Conservation (phyloP, 2,329 filamentous ascomycete genomes). For the Monosporascus sp. region DNA sequence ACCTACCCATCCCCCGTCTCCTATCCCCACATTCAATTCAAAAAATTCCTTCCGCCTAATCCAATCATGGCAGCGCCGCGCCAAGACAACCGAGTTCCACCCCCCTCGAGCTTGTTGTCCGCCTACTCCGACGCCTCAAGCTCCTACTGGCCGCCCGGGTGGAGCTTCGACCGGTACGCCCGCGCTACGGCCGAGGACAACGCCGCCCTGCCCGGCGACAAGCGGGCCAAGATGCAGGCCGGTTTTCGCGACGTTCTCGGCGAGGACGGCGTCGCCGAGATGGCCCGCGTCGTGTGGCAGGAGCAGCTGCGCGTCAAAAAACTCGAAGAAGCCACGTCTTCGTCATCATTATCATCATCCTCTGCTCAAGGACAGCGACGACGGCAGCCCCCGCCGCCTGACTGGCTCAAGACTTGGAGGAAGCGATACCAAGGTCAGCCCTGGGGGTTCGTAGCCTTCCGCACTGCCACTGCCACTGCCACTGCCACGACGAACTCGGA, state of each 20-base stretch:
- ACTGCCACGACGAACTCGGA: constrained; percentile 2
- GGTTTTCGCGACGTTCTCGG: constrained; percentile 11
- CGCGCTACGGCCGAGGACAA: constrained; percentile 5
- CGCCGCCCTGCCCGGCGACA: constrained; percentile 4
- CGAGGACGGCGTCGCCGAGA: constrained; percentile 5
- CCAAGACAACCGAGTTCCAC: too few relatives aligned
- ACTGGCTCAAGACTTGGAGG: too few relatives aligned
- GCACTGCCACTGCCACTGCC: too few relatives aligned
- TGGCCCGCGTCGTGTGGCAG: constrained; percentile 6
- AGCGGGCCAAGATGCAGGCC: constrained; percentile 11
- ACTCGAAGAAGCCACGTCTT: neutral
- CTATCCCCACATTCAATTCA: too few relatives aligned
- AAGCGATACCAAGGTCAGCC: too few relatives aligned
- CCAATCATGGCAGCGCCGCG: too few relatives aligned
- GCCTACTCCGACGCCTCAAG: constrained; percentile 13
- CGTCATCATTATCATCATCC: neutral
- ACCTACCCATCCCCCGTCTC: too few relatives aligned
- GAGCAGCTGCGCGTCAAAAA: constrained; percentile 1
- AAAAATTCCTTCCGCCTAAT: too few relatives aligned
- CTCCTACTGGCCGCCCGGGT: constrained; percentile 15
- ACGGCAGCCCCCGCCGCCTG: too few relatives aligned
- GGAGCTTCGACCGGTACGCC: constrained; percentile 11
- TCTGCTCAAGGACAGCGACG: too few relatives aligned
- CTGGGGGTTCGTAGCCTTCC: too few relatives aligned
- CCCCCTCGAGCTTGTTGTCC: too few relatives aligned